Conservation (phyloP, 2,329 filamentous ascomycete species). For the Rhynchosporium graminicola region DNA sequence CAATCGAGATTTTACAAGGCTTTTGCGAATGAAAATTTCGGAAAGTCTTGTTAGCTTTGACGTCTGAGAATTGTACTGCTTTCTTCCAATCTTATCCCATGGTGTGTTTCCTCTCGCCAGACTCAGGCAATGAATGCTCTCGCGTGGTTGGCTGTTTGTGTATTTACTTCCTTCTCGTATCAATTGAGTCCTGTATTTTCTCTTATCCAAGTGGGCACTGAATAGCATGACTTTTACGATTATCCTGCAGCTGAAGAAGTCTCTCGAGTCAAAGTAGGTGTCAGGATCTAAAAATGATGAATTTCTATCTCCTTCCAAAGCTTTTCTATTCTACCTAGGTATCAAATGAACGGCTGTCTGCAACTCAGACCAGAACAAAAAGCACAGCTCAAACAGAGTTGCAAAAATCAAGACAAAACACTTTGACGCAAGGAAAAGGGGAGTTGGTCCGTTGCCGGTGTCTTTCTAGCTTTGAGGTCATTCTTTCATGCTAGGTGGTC, state of each 20-base stretch:
- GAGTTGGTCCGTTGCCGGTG: slow-evolving; percentile 1
- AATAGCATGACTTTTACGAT: no score
- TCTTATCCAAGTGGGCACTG: no score
- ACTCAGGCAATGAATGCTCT: no score
- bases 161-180: no score
- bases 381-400: background rate
- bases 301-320: background rate
- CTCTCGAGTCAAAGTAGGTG: background rate
- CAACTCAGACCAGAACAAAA: background rate
- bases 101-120: no score
- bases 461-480: background rate
- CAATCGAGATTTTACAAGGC: background rate
- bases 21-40: background rate
- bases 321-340: background rate
- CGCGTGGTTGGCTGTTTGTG: no score
- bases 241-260: background rate
- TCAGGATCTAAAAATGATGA: slow-evolving; percentile 1
- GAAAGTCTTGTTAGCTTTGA: background rate
- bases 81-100: no score
- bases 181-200: no score
- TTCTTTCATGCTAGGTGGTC: background rate
- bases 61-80: no score
- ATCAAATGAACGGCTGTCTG: background rate
- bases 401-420: background rate
- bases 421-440: background rate